A percentile compares a stretch with the other conserved stretches of the same genome.
phyloP scores from a whole-genome alignment of 768 basidiomycete species.

The Hypholoma sublateritium region DNA sequence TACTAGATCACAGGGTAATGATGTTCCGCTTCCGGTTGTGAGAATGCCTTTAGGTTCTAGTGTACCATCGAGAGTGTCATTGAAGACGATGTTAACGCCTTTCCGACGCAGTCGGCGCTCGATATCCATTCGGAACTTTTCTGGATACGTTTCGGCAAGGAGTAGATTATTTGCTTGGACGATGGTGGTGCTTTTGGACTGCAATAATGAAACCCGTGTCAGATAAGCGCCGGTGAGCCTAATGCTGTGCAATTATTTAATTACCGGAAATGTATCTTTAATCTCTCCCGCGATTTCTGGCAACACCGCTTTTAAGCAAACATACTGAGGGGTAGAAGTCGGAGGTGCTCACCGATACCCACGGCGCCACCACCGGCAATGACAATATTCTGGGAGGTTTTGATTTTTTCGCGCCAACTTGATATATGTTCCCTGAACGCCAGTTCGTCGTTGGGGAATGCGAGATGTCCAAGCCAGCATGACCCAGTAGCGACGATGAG shows the following conservation, averaged over 20 bases:
- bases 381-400: slow-evolving; percentile 37
- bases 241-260: slow-evolving; percentile 27
- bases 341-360: slow-evolving; percentile 37
- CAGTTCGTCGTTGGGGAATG: slow-evolving; percentile 34
- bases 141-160: slow-evolving; percentile 54
- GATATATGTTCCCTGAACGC: slow-evolving; percentile 17
- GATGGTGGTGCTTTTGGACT: slow-evolving; percentile 53
- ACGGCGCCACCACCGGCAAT: slow-evolving; percentile 57
- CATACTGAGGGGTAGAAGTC: background rate
- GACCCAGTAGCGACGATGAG: slow-evolving; percentile 62
- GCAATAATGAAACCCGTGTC: background rate
- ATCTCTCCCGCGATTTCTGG: slow-evolving; percentile 45
- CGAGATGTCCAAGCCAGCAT: slow-evolving; percentile 47
- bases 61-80: slow-evolving; percentile 47
- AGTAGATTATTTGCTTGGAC: slow-evolving; percentile 53
- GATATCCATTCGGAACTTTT: slow-evolving; percentile 48
- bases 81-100: slow-evolving; percentile 49
- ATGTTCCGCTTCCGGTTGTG: slow-evolving; percentile 23
- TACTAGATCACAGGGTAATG: slow-evolving; percentile 23
- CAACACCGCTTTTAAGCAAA: background rate
- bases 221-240: slow-evolving; percentile 3
- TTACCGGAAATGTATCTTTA: slow-evolving; percentile 39
- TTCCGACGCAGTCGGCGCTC: slow-evolving; percentile 39
- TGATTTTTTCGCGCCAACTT: slow-evolving; percentile 25
- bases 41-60: slow-evolving; percentile 16